A percentile compares a stretch with the other conserved stretches of the same genome.
Evolutionary conservation across 179 eudicot genomes (phyloP).

Genomic region (Silene coronaria): DNA sequence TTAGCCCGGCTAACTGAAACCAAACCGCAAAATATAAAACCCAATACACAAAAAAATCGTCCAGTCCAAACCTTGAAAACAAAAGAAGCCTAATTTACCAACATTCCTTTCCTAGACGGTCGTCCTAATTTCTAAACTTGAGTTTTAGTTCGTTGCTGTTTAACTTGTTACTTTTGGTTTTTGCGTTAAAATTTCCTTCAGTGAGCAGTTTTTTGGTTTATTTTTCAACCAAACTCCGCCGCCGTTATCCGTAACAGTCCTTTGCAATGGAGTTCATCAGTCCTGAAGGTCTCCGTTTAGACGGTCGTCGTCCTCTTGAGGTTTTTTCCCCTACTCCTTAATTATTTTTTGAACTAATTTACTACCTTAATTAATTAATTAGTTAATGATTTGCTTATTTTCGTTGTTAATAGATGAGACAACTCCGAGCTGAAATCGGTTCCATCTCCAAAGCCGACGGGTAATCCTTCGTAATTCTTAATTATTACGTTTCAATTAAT

Average conservation of each 20-base stretch:
- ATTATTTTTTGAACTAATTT: background rate
- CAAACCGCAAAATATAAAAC: too few species aligned
- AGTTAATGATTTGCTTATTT: background rate
- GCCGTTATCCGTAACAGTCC: background rate
- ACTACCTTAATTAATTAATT: background rate
- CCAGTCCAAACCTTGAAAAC: too few species aligned
- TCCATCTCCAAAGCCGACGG: slow-evolving; percentile 69
- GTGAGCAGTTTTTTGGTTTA: too few species aligned
- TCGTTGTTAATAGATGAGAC: slow-evolving; percentile 55
- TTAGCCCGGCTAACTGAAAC: too few species aligned
- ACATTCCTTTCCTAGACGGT: too few species aligned
- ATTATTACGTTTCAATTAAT: background rate
- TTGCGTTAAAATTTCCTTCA: too few species aligned
- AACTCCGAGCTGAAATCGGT: slow-evolving; percentile 75
- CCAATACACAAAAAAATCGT: too few species aligned
- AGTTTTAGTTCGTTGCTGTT: too few species aligned
- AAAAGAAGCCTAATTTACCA: too few species aligned
- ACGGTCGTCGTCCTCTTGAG: slow-evolving; percentile 91
- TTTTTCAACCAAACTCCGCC: too few species aligned
- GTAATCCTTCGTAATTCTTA: slow-evolving; percentile 22
- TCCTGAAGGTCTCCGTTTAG: slow-evolving; percentile 87
- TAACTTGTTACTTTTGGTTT: too few species aligned
- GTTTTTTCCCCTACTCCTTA: slow-evolving; percentile 19
- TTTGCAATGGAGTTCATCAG: slow-evolving; percentile 67
- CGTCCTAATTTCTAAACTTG: too few species aligned